Evolutionary conservation across 352 stramenopile genomes (phyloP), one percentile per base, ranked within the genome.

Genomic region (Phytophthora europaea): DNA sequence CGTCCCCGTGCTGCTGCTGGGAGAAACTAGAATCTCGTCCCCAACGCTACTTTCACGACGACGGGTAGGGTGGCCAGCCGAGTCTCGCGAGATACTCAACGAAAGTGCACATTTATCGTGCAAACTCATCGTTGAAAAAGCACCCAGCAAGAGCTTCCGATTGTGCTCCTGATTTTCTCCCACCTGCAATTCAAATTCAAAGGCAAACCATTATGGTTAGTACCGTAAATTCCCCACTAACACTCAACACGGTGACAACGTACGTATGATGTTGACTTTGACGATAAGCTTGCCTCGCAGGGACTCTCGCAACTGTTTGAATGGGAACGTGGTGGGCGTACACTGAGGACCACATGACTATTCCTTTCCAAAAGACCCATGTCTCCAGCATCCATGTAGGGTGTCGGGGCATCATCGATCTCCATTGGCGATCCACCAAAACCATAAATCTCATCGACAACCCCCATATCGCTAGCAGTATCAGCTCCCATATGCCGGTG

Each of bases 121-220:
- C 50, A 96, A 78, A 78, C 90, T 96, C 90, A 96, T 95, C 0
- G 87, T 94, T 9, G 90, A 96, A 68, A 96, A 96, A 4, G 90
- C 90, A 2, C 88, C 88, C 36, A 96, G 79, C 3, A 96, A 54
- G 18, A 96, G 72, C 61, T 96, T 95, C 10, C 90, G 84, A 64
- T 96, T 96, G 72, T 95, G 84, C 40, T 94, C 80, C 53, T 95
- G 82, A 61, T 92, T 95, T 31, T 92, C 83, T 68, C 83, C 87
- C 6, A 81, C 73, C 84, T 94, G 38, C 70, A 63, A 50, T 50
- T 50, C 16, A 40, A 61, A 36, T 51, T 47, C 6, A 53, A 13
- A 67, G 15, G 34, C 4, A 59, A 57, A 18, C 4, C 20, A 58
- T 3, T 20, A 3, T 10, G 48, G 59, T 73, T 22, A 76, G 34